Base-by-base conservation (phyloP, 1,284 basidiomycete species). In the Wallemia mellicola region DNA sequence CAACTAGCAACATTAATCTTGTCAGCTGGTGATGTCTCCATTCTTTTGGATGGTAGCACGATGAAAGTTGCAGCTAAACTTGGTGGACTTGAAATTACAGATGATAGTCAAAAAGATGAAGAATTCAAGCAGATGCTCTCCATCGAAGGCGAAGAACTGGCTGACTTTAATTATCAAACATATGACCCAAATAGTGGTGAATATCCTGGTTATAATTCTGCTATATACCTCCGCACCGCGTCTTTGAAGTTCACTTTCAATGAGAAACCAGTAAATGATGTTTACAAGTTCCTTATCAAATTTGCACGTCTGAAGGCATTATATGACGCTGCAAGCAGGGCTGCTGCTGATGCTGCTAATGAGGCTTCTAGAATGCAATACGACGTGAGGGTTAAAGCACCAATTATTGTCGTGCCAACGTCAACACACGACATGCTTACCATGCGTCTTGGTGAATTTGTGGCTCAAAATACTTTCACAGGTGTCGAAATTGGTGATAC, bases 251-350 rank as follows among this genome's bases (percentile, higher is more conserved):
- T 96, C 63, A 82, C 86, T 62, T 89, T 89, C 70, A 75, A 94
- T 61, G 86, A 94, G 67, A 76, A 82, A 63, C 86, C 91, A 7
- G 74, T 96, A 25, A 86, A 81, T 60, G 81, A 84, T 64, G 78
- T 98, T 28, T 85, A 86, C 65, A 69, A 80, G 24, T 99, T 92
- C 72, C 72, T 89, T 60, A 73, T 79, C 64, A 87, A 91, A 68
- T 81, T 99, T 60, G 86, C 88, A 1, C 82, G 80, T 63, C 78
- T 95, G 65, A 94, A 94, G 71, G 85, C 84, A 1, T 72, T 98
- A 7, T 98, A 98, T 66, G 92, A 98, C 69, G 81, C 88, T n/a
- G 87, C 92, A 7, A 85, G 24, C 86, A 86, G 7, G 88, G 95
- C 67, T n/a, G 78, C 80, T 59, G 94, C 91, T 2, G 80, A 86